These are phyloP conservation scores for Camellia oleifera DNA, from an alignment of 179 eudicot species.

Conservation along the genomic window DNA sequence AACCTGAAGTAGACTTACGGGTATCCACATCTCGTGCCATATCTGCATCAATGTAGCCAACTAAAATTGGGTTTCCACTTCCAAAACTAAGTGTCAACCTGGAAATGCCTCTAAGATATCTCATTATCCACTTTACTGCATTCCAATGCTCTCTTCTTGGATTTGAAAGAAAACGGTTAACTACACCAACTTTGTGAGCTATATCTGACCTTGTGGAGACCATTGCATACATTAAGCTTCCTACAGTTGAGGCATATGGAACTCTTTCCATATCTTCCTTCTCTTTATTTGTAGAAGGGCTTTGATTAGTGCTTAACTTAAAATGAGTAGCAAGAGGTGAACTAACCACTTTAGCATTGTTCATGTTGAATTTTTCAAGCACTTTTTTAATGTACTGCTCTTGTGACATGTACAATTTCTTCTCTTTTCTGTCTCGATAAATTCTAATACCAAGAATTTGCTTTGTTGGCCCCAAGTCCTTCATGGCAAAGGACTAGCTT, in stretches of 20 bases:
- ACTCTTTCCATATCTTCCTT: neutral
- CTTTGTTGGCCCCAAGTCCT: too few relatives aligned
- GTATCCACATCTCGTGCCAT: neutral
- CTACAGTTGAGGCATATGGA: neutral
- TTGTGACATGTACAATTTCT: too few relatives aligned
- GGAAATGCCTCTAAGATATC: neutral
- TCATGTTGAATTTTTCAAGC: too few relatives aligned
- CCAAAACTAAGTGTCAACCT: neutral
- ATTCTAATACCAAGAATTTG: too few relatives aligned
- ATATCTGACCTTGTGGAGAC: neutral
- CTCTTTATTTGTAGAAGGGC: conserved; percentile 7
- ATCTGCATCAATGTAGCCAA: neutral
- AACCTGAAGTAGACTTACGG: neutral
- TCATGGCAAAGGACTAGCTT: neutral
- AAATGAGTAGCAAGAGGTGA: neutral
- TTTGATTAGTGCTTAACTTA: neutral
- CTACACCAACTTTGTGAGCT: neutral
- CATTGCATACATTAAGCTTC: too few relatives aligned
- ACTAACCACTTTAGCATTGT: too few relatives aligned
- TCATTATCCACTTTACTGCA: conserved; percentile 13
- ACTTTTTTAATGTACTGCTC: too few relatives aligned
- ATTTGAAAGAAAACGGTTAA: neutral
- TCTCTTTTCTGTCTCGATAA: too few relatives aligned
- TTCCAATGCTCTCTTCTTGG: neutral
- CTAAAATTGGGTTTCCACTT: neutral